phyloP scores from a whole-genome alignment of 2,329 filamentous ascomycete species.

The Alternaria longipes region DNA sequence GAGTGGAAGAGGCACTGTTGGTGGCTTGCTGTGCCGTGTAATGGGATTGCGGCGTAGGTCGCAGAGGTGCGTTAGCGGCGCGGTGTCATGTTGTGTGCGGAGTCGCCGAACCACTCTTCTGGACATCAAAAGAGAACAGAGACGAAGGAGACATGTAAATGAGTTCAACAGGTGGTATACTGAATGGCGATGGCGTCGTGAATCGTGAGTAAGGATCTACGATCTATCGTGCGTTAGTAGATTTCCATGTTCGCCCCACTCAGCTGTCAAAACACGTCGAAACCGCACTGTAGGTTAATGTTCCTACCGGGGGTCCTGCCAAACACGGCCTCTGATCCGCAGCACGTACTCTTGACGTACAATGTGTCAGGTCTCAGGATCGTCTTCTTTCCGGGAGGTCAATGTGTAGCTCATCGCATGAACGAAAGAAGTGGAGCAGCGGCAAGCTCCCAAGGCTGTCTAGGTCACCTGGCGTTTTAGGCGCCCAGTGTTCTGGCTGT shows the following conservation, averaged over 20 bases:
- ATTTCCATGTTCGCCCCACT: not conserved
- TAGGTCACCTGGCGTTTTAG: not conserved
- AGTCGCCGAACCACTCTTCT: not conserved
- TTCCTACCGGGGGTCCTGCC: not conserved
- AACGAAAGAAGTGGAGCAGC: not conserved
- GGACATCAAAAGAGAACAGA: not conserved
- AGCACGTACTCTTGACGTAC: not conserved
- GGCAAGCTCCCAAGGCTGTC: not conserved
- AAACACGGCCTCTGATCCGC: not conserved
- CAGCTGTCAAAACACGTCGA: slow-evolving; percentile 5
- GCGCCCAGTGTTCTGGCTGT: not conserved
- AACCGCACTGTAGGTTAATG: not conserved
- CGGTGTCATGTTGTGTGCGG: not conserved
- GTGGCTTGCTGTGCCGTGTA: slow-evolving; percentile 4
- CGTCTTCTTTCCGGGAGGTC: not conserved
- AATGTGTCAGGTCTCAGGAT: slow-evolving; percentile 1
- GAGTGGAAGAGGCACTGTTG: not conserved
- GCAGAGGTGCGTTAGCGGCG: not conserved
- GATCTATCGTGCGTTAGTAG: not conserved
- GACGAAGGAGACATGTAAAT: not conserved
- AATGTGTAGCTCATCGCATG: slow-evolving; percentile 1
- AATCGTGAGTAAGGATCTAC: not conserved
- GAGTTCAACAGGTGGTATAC: not conserved
- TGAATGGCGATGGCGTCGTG: not conserved
- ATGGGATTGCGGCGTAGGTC: slow-evolving; percentile 4